Base-by-base conservation (phyloP, 2,329 filamentous ascomycete species). In the Trichoderma sp. region DNA sequence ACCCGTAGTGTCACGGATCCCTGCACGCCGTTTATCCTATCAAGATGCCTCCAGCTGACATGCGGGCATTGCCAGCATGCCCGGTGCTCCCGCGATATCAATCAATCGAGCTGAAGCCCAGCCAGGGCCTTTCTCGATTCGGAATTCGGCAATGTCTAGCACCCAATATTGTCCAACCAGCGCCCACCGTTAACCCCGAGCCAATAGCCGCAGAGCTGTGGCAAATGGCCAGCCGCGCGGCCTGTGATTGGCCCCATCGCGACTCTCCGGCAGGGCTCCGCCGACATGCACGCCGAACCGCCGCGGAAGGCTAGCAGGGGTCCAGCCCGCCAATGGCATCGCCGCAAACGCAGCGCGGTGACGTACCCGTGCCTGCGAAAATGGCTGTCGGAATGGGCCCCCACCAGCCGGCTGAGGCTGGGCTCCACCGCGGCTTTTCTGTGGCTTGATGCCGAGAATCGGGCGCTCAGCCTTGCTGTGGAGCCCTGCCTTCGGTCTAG, bases 381-480 rank as follows among this genome's bases (percentile, higher is more conserved):
- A 18, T 65, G 7, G 24, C 49, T 24, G 49, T 49, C 16, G 51
- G 26, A 30, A 14, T 21, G 8, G 11, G 39, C 21, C 43, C 46
- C 18, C 21, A 18, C 52, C 2, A 5, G 10, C 28, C 54, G 26
- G 30, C n/a, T 21, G 32, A 34, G 54, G 32, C 28, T 58, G 30
- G 32, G 30, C 30, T 18, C 51, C 51, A 54, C 51, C 14, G 26
- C 51, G 51, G 21, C 51, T 54, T 49, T 28, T 30, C 24, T 65
- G 61, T 65, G 61, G 61, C 61, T 65, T 56, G 61, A 65, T 65
- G 61, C 61, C 61, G 61, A 65, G 61, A 65, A 32, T 46, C 61
- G 51, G 26, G 52, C 61, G 61, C 26, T 65, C 61, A 65, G 61
- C 61, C 61, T 65, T 52, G 51, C 28, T 11, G 37, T 56, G 52